These are phyloP conservation scores for Phaeosphaeriaceae sp. DNA, from an alignment of 2,329 filamentous ascomycete species.

Conservation along the genomic window DNA sequence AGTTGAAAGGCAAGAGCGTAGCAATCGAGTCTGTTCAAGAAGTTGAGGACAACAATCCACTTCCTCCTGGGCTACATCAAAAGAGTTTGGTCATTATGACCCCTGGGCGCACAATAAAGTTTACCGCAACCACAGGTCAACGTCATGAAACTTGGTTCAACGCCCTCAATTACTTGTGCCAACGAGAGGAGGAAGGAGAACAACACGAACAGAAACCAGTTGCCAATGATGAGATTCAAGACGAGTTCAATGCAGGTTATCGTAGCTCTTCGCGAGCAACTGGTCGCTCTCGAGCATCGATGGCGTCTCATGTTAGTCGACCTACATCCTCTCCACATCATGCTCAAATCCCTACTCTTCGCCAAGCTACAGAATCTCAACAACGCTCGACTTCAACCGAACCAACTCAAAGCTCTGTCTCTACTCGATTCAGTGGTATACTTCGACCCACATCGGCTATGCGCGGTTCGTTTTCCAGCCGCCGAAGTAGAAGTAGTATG, in stretches of 20 bases:
- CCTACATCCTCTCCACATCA: slow-evolving; percentile 47
- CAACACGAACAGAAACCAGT: slow-evolving; percentile 61
- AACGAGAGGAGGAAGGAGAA: slow-evolving; percentile 66
- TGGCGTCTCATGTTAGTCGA: slow-evolving; percentile 80
- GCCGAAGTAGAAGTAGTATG: slow-evolving; percentile 50
- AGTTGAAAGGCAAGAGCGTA: slow-evolving; percentile 86
- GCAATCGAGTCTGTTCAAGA: slow-evolving; percentile 92
- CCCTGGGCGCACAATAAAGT: slow-evolving; percentile 86
- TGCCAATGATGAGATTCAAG: slow-evolving; percentile 63
- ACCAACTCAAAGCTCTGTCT: slow-evolving; percentile 51
- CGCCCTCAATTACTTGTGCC: slow-evolving; percentile 87
- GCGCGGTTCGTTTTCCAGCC: slow-evolving; percentile 58
- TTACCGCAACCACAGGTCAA: slow-evolving; percentile 91
- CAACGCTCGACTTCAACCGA: slow-evolving; percentile 41
- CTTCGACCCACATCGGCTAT: slow-evolving; percentile 52
- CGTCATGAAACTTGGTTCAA: slow-evolving; percentile 99
- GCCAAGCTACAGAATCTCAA: slow-evolving; percentile 49
- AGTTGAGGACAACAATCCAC: slow-evolving; percentile 91
- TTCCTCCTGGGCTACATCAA: slow-evolving; percentile 90
- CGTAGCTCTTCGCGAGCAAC: slow-evolving; percentile 60
- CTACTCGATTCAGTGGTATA: slow-evolving; percentile 54
- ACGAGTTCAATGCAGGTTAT: slow-evolving; percentile 77
- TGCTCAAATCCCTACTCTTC: slow-evolving; percentile 53
- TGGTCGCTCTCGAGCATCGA: slow-evolving; percentile 62
- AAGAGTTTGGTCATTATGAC: slow-evolving; percentile 93